These are phyloP conservation scores for Nemania sp. DNA, from an alignment of 2,329 filamentous ascomycete genomes.

Conservation along the genomic window DNA sequence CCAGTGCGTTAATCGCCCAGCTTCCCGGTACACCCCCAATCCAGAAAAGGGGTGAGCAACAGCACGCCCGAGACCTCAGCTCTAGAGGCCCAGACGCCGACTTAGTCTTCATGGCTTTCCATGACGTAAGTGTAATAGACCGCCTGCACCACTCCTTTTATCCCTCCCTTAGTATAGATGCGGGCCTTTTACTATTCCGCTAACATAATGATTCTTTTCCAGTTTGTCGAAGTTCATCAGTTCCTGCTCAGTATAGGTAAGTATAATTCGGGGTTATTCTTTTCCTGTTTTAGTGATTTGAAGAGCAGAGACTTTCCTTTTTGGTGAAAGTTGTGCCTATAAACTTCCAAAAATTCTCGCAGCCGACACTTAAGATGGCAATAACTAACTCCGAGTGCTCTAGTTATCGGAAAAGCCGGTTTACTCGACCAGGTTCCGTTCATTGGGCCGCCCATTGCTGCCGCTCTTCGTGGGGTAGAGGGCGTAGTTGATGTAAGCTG, in stretches of 20 bases:
- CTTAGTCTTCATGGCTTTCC: conserved; percentile 35
- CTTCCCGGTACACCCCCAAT: conserved; percentile 8
- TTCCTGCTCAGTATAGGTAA: conserved; percentile 33
- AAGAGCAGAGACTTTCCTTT: too few species aligned
- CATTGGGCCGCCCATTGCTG: conserved; percentile 34
- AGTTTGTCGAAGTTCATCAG: conserved; percentile 38
- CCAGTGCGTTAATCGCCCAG: conserved; percentile 5
- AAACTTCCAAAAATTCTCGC: too few species aligned
- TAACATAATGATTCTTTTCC: not conserved
- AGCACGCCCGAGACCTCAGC: conserved; percentile 31
- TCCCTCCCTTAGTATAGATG: too few species aligned
- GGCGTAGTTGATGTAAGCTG: conserved; percentile 34
- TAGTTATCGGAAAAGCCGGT: conserved; percentile 38
- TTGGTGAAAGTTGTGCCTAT: too few species aligned
- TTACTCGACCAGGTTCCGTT: conserved; percentile 27
- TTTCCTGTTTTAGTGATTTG: too few species aligned
- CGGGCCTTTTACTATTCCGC: not conserved
- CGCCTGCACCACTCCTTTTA: too few species aligned
- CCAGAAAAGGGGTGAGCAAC: conserved; percentile 10
- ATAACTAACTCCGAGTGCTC: too few species aligned
- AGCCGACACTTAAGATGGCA: too few species aligned
- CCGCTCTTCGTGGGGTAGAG: conserved; percentile 32
- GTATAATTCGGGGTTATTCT: too few species aligned
- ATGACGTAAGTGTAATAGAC: conserved; percentile 19
- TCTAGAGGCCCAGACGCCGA: conserved; percentile 26